phyloP scores from a whole-genome alignment of 228 moss, liverwort and hornwort genomes.

The Sphagnum magellanicum region DNA sequence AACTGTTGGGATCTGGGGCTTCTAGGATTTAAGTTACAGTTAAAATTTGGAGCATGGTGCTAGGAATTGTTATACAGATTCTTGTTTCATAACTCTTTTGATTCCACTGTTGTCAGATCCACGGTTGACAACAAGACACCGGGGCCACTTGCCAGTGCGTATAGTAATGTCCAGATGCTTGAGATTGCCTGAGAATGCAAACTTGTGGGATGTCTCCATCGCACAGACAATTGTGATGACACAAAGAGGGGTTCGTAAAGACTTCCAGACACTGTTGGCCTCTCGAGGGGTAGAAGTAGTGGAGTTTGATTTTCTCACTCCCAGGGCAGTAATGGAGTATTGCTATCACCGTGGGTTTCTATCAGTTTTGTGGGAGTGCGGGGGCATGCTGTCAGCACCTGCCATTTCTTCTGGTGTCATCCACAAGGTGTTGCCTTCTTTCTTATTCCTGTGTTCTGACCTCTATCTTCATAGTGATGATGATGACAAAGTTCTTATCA shows the following conservation, averaged over 20 bases:
- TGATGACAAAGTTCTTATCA: not conserved
- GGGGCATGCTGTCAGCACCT: slow-evolving; percentile 83
- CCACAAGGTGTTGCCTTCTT: slow-evolving; percentile 49
- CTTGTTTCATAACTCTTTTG: not conserved
- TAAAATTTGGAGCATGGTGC: not conserved
- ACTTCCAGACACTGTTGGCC: slow-evolving; percentile 59
- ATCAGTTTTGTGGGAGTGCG: slow-evolving; percentile 93
- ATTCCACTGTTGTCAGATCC: slow-evolving; percentile 49
- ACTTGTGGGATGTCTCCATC: slow-evolving; percentile 77
- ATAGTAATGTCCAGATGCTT: slow-evolving; percentile 86
- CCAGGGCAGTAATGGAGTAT: slow-evolving; percentile 84
- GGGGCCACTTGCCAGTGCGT: slow-evolving; percentile 81
- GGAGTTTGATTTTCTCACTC: slow-evolving; percentile 79
- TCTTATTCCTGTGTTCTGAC: not conserved
- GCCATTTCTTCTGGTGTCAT: slow-evolving; percentile 79
- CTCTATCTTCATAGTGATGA: not conserved
- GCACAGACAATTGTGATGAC: slow-evolving; percentile 88
- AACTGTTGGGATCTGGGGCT: not conserved
- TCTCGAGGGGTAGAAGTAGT: slow-evolving; percentile 80
- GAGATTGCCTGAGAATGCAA: slow-evolving; percentile 64
- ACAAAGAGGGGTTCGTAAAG: slow-evolving; percentile 66
- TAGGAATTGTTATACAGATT: not conserved
- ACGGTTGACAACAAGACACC: slow-evolving; percentile 67
- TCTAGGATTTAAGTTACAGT: not conserved
- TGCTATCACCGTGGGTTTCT: slow-evolving; percentile 82